Evolutionary conservation across 2,329 filamentous ascomycete species (phyloP), one percentile per base, ranked within the genome.

Genomic region (Xylariales sp.): DNA sequence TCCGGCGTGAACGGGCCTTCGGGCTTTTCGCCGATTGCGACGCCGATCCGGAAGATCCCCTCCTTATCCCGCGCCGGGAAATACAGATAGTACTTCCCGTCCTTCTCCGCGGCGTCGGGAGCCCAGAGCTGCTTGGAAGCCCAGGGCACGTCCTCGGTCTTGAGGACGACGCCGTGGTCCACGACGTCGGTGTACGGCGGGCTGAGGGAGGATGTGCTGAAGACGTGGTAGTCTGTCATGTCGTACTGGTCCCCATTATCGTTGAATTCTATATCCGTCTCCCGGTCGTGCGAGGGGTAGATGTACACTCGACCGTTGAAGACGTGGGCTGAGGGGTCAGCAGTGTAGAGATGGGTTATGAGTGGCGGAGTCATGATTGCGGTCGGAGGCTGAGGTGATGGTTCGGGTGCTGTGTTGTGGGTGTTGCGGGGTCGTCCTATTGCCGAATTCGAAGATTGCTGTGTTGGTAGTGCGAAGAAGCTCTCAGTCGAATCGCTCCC

Each of bases 181-280:
- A 73, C 81, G 3, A 88, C 82, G 16, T 52, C 40, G 14, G 70
- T 67, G 46, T 71, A 73, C 18, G 78, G 66, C 2, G 72, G 67
- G 42, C 78, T 73, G 44, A 78, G 63, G 20, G 66, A 68, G 9
- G 61, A 52, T 19, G 65, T 66, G 50, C 76, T 82, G 63, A 89
- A 82, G 59, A 90, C 86, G 62, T 89, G 85, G 71, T 90, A 90
- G 68, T 90, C 86, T 42, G 68, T 73, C 86, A 89, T 90, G 67
- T 88, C 86, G 61, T 88, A 89, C 60, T 89, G 86, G 65, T 88
- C 85, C 57, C 86, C 86, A 72, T 88, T 88, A 71, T 89, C 85
- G 67, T 90, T 89, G 70, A 84, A 82, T 43, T 75, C 44, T 60
- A 88, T 86, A 61, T 80, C 75, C 4, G 83, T 86, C 61, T 87